Conservation (phyloP, 2,329 filamentous ascomycete genomes). For the Ophiostoma australiae region DNA sequence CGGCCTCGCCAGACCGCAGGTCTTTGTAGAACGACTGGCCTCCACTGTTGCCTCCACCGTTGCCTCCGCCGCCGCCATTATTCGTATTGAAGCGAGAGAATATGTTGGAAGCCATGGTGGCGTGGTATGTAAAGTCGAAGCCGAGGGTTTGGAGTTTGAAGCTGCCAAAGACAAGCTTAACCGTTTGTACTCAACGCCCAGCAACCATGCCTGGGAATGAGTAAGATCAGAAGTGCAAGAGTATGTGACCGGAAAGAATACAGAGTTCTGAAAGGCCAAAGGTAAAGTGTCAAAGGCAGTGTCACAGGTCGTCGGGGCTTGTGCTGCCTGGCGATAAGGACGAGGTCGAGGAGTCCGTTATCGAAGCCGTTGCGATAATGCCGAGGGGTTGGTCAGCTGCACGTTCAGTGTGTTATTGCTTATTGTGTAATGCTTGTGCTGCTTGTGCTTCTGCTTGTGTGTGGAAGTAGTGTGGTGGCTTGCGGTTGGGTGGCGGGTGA, state of each 20-base stretch:
- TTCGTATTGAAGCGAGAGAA: constrained; percentile 43
- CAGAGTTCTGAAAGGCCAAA: neutral
- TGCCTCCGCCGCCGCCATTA: constrained; percentile 18
- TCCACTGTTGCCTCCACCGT: constrained; percentile 27
- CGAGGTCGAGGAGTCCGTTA: neutral
- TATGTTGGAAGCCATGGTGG: constrained; percentile 44
- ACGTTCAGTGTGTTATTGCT: neutral
- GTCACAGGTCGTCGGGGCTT: neutral
- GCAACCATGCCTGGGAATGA: constrained; percentile 15
- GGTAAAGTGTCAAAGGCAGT: neutral
- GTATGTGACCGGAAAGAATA: neutral
- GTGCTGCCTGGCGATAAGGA: constrained; percentile 11
- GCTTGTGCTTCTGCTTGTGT: constrained; percentile 24
- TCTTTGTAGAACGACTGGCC: constrained; percentile 49
- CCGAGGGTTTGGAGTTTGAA: neutral
- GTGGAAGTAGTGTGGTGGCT: neutral
- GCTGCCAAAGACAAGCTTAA: constrained; percentile 19
- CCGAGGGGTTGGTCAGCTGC: constrained; percentile 21
- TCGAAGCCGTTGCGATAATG: neutral
- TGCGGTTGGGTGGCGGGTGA: constrained; percentile 21
- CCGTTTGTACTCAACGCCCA: neutral
- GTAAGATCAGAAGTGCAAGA: neutral
- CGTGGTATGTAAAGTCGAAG: neutral
- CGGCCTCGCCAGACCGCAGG: constrained; percentile 40
- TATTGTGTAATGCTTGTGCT: neutral